These are phyloP conservation scores for Lipomyces starkeyi DNA, from an alignment of 805 yeast species.

Conservation along the genomic window DNA sequence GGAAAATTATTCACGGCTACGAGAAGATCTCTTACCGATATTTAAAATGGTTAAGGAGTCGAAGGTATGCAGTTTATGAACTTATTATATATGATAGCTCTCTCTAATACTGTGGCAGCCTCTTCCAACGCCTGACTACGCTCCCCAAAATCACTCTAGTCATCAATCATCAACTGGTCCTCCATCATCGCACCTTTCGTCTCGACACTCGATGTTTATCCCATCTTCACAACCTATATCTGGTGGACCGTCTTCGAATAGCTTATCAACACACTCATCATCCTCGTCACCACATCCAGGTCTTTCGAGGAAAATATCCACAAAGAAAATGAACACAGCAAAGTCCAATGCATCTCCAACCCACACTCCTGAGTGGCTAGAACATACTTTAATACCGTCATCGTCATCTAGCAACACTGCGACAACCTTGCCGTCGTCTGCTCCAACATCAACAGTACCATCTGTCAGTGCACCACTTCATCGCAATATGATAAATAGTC, in stretches of 20 bases:
- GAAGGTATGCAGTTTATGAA: conserved; percentile 62
- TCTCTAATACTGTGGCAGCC: conserved; percentile 16
- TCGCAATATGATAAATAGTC: background rate
- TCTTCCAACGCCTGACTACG: conserved; percentile 40
- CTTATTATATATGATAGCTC: conserved; percentile 9
- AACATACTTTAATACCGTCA: conserved; percentile 19
- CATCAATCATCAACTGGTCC: conserved; percentile 35
- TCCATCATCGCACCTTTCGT: conserved; percentile 17
- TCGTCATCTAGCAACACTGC: background rate
- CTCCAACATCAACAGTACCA: background rate
- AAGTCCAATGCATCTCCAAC: conserved; percentile 20
- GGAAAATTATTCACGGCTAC: conserved; percentile 61
- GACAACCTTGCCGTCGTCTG: background rate
- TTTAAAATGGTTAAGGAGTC: conserved; percentile 64
- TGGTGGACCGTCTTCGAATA: background rate
- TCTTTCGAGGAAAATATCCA: conserved; percentile 21
- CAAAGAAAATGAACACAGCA: conserved; percentile 16
- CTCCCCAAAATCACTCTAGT: conserved; percentile 45
- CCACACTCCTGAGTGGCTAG: conserved; percentile 38
- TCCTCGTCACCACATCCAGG: background rate
- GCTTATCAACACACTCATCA: background rate
- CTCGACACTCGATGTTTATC: conserved; percentile 38
- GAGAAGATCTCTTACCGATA: conserved; percentile 70
- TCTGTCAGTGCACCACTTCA: background rate
- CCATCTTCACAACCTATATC: conserved; percentile 23